Evolutionary conservation across 2,329 filamentous ascomycete species (phyloP).

Genomic region (Furcasterigmium sp.): DNA sequence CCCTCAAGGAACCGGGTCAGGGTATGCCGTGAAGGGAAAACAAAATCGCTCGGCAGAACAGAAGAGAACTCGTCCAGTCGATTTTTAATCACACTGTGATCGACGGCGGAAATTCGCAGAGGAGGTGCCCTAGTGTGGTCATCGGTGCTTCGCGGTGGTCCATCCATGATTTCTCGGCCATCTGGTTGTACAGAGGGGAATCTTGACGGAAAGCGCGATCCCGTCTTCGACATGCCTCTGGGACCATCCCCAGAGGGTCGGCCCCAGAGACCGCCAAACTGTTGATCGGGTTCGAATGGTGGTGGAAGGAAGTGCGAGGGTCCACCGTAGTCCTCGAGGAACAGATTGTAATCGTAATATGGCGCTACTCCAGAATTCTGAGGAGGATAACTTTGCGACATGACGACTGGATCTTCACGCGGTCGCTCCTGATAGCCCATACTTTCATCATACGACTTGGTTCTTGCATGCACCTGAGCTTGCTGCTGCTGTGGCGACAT

Average conservation of each 20-base stretch:
- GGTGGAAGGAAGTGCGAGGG: constrained; percentile 51
- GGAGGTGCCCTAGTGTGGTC: constrained; percentile 31
- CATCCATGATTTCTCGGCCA: constrained; percentile 36
- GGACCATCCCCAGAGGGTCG: constrained; percentile 32
- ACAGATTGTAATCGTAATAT: constrained; percentile 54
- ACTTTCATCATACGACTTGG: constrained; percentile 44
- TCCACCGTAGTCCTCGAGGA: constrained; percentile 51
- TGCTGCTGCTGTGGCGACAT: constrained; percentile 17
- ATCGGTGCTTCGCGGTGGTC: constrained; percentile 30
- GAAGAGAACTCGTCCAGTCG: constrained; percentile 57
- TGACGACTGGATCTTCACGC: constrained; percentile 37
- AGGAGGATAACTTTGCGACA: constrained; percentile 33
- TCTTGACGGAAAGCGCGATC: constrained; percentile 48
- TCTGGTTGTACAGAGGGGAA: constrained; percentile 51
- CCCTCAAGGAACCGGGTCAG: constrained; percentile 64
- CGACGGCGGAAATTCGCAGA: constrained; percentile 45
- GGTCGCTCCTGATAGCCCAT: constrained; percentile 43
- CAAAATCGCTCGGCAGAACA: constrained; percentile 56
- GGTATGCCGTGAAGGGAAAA: constrained; percentile 64
- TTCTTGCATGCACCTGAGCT: constrained; percentile 31
- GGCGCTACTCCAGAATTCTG: constrained; percentile 30
- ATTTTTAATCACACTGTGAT: constrained; percentile 51
- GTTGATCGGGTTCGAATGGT: constrained; percentile 48
- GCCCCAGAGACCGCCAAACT: constrained; percentile 45
- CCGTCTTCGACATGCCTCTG: constrained; percentile 39